Conservation (phyloP, 345 rosid species). For the Eucalyptus polybractea region DNA sequence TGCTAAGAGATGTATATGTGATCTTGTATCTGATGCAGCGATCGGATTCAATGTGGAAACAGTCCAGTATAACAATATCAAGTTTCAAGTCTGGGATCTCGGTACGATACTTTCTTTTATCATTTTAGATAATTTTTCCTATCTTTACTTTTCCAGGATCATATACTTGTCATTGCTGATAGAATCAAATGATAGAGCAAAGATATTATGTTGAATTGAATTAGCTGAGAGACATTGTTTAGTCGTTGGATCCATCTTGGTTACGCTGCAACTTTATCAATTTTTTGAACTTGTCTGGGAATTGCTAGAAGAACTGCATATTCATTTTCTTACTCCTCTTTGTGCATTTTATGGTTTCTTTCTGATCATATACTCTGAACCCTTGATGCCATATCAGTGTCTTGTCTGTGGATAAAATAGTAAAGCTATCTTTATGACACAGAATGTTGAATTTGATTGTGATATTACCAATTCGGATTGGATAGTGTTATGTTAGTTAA, state of each 20-base stretch:
- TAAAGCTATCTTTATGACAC: background rate
- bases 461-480: background rate
- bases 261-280: background rate
- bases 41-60: conserved; percentile 98
- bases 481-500: background rate
- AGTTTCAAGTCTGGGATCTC: conserved; percentile 89
- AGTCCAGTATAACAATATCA: conserved; percentile 86
- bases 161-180: background rate
- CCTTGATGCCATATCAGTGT: background rate
- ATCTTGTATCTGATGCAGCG: conserved; percentile 32
- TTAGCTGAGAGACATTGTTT: background rate
- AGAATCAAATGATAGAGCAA: background rate
- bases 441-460: background rate
- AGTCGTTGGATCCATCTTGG: background rate
- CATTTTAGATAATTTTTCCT: background rate
- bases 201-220: background rate
- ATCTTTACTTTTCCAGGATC: background rate
- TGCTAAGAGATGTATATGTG: background rate
- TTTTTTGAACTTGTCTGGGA: background rate
- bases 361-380: background rate
- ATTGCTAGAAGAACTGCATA: background rate
- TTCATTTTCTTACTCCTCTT: background rate
- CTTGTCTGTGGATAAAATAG: background rate
- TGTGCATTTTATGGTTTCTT: background rate
- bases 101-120: conserved; percentile 18